Evolutionary conservation across 352 stramenopile genomes (phyloP), one percentile per base, ranked within the genome.

Genomic region (Phytophthora palmivora): DNA sequence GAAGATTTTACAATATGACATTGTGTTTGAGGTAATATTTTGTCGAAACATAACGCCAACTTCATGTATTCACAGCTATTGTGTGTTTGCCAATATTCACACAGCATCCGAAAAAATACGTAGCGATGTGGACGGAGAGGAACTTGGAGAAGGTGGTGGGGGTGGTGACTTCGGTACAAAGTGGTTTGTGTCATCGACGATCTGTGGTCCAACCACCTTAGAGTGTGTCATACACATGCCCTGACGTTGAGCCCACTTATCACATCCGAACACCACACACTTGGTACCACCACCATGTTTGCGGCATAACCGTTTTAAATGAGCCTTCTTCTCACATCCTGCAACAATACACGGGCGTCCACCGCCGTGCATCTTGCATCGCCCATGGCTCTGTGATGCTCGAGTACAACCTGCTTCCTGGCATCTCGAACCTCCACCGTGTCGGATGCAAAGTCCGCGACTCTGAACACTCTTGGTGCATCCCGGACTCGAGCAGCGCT

Each of bases 151-250:
- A 22, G 44, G 54, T 36, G 43, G 22, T 7, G 56, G 15, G n/a
- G 49, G 49, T 14, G 57, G 33, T 32, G 50, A 14, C 1, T 41
- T 44, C 18, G 15, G 45, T n/a, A 43, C 46, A 15, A 43, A 33
- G 7, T 38, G 10, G 24, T 46, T 9, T 18, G 21, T 22, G 7
- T 61, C 62, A 11, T 30, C 37, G 15, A 59, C 22, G 3, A 43
- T 12, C 24, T 70, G 47, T 7, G 48, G 11, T 32, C 21, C 45
- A 28, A 61, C 30, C 34, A 61, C 68, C 70, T 94, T 92, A 19
- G 82, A 82, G 67, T 95, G 87, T 22, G 76, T 92, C 79, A 95
- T 92, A 69, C 87, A 95, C 85, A 92, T 90, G 45, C 82, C 82
- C 28, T 88, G 72, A 15, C 85, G 83, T 55, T 95, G 87, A 4